Evolutionary conservation across 2,329 filamentous ascomycete species (phyloP), one percentile per base, ranked within the genome.

Genomic region (Fusarium sp.): DNA sequence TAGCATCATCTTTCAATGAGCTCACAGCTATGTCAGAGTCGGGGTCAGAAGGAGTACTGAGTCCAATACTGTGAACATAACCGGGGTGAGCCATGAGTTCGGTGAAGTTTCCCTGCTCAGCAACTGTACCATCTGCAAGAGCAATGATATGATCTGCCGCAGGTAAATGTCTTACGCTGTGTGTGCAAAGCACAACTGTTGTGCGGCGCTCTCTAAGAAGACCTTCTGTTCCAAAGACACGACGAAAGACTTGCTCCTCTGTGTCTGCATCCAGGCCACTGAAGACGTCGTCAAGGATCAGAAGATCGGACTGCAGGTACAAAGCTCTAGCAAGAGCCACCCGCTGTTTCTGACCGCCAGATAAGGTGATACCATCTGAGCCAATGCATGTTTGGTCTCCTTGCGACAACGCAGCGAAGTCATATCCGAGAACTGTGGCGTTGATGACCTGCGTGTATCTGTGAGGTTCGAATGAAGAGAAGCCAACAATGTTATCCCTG

Each of bases 121-220:
- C 69, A 4, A 85, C 58, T 0, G 68, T 76, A 1, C 83, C 83
- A 0, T 67, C 20, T 0, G 77, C 78, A 0, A 87, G 77, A 0
- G 79, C 82, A 39, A 87, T 79, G 13, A 87, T 80, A 39, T 83
- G 80, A 45, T 86, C 82, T 35, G 75, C 81, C 46, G 68, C 68
- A 1, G 77, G 73, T 5, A 81, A 51, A 53, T 76, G 73, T 1
- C 73, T 67, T 8, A 78, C 60, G 0, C 75, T 75, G 49, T 79
- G 77, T 0, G 75, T 78, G 46, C 77, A 74, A 3, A 86, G 70
- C 1, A 87, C 59, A 2, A 80, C 79, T 1, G 83, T 84, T 3
- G 75, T 74, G 0, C 75, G 71, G 9, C 78, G 65, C 17, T 67
- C 71, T 17, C 77, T 75, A 4, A 84, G 70, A 3, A 86, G 50